phyloP scores from a whole-genome alignment of 495 filamentous ascomycete species.

The Chaetomium cochliodes region DNA sequence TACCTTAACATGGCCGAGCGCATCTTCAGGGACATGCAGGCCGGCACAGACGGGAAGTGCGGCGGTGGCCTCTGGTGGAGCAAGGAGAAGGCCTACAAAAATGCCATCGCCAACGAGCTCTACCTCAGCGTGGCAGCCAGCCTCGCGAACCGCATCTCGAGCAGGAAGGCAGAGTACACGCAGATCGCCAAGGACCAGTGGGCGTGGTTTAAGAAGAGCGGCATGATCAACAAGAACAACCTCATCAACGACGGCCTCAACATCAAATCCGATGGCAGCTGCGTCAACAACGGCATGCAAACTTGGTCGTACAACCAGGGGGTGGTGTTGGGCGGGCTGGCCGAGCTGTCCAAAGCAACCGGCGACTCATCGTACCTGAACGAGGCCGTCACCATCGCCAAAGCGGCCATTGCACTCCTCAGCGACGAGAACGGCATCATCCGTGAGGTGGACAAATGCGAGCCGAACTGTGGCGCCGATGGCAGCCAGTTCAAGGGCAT shows the following conservation, averaged over 20 bases:
- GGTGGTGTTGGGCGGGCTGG: constrained; percentile 69
- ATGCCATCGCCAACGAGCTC: constrained; percentile 75
- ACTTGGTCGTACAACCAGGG: constrained; percentile 83
- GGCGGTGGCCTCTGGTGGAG: constrained; percentile 74
- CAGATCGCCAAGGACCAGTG: constrained; percentile 58
- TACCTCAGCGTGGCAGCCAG: constrained; percentile 68
- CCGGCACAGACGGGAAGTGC: constrained; percentile 53
- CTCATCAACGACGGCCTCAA: constrained; percentile 70
- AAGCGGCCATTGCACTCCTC: constrained; percentile 58
- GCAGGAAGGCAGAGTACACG: constrained; percentile 52
- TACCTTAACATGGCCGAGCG: constrained; percentile 57
- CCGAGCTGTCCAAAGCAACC: constrained; percentile 61
- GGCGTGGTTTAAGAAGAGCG: constrained; percentile 65
- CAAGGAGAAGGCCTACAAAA: constrained; percentile 58
- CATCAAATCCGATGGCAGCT: constrained; percentile 43
- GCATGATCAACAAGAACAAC: constrained; percentile 63
- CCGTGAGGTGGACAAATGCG: constrained; percentile 57
- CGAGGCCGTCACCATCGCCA: constrained; percentile 62
- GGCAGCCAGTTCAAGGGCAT: constrained; percentile 76
- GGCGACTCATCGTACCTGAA: constrained; percentile 53
- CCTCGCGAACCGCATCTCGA: constrained; percentile 64
- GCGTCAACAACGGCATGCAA: constrained; percentile 62
- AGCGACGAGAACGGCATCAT: constrained; percentile 59
- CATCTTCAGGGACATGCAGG: constrained; percentile 63
- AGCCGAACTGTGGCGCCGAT: constrained; percentile 61